Evolutionary conservation across 2,329 filamentous ascomycete genomes (phyloP), one percentile per base, ranked within the genome.

Genomic region (Cercospora sp.): DNA sequence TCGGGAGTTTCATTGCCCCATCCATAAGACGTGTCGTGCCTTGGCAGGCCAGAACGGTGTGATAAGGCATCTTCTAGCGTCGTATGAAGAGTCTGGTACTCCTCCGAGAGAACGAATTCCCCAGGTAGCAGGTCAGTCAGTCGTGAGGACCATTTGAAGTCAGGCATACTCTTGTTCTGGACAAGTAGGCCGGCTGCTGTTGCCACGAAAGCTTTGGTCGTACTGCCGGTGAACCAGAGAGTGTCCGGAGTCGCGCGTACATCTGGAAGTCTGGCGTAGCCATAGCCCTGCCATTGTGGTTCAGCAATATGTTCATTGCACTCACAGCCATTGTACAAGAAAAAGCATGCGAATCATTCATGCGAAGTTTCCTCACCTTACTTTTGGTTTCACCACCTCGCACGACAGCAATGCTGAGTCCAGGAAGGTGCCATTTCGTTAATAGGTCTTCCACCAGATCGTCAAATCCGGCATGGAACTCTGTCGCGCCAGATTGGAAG

Each of bases 51-150:
- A 13, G 75, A 76, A 33, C 76, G 73, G 67, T 79, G 77, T 1
- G 73, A 75, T 5, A 78, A 65, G 10, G 75, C 74, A 67, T 79
- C 77, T 64, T 77, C 75, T 45, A 79, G 63, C 0, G 77, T 79
- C 16, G 73, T 71, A 51, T 77, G 73, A 0, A n/a, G 20, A 16
- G 69, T 74, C 7, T 63, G 58, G 64, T 75, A 77, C 1, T 72
- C 66, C 57, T 76, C 72, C 3, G 63, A 67, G 2, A 78, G 73
- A 3, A 73, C 72, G 60, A 78, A 78, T 53, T 77, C 75, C 18
- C 71, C 69, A 12, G 72, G 75, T 58, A 81, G 74, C 3, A 81
- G 39, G 4, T 72, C 39, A 31, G 68, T 69, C 8, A 81, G 64
- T 3, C 77, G 77, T 2, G 79, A 79, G 3, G 72, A 69, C 77